Conservation (phyloP, 164 flowering plant species). For the Cinnamomum micranthum region DNA sequence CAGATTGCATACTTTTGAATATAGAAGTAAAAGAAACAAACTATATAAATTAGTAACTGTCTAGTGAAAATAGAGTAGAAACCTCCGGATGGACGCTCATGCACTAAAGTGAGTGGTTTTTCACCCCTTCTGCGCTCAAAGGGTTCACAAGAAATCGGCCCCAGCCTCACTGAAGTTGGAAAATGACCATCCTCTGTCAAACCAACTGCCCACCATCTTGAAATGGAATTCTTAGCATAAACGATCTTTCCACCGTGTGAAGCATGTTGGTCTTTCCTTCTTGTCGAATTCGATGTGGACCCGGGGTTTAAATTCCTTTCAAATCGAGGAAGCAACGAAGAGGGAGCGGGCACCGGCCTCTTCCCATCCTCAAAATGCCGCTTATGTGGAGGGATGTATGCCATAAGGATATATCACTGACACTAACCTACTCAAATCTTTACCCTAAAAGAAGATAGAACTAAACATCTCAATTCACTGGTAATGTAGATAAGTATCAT, state of each 20-base stretch:
- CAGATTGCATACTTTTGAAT: neutral
- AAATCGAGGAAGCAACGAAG: constrained; percentile 17
- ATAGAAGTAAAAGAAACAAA: neutral
- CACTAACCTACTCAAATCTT: neutral
- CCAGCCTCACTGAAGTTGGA: constrained; percentile 27
- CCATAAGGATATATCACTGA: constrained; percentile 24
- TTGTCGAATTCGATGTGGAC: neutral
- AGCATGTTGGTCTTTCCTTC: constrained; percentile 11
- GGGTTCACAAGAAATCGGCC: constrained; percentile 29
- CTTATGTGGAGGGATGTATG: constrained; percentile 59
- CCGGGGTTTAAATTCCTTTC: constrained; percentile 17
- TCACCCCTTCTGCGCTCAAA: constrained; percentile 23
- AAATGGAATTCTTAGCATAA: constrained; percentile 24
- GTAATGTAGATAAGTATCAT: neutral
- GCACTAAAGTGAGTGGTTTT: constrained; percentile 30
- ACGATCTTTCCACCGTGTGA: constrained; percentile 17
- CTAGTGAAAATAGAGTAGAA: neutral
- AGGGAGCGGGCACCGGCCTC: constrained; percentile 24
- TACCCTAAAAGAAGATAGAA: neutral
- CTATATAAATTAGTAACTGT: neutral
- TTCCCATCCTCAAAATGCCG: constrained; percentile 20
- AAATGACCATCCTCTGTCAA: constrained; percentile 23
- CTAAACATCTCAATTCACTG: neutral
- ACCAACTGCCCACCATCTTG: constrained; percentile 33
- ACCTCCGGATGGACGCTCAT: constrained; percentile 22